A percentile compares a stretch with the other conserved stretches of the same genome.
Evolutionary conservation across 768 basidiomycete species (phyloP).

Genomic region (Roridomyces roridus): DNA sequence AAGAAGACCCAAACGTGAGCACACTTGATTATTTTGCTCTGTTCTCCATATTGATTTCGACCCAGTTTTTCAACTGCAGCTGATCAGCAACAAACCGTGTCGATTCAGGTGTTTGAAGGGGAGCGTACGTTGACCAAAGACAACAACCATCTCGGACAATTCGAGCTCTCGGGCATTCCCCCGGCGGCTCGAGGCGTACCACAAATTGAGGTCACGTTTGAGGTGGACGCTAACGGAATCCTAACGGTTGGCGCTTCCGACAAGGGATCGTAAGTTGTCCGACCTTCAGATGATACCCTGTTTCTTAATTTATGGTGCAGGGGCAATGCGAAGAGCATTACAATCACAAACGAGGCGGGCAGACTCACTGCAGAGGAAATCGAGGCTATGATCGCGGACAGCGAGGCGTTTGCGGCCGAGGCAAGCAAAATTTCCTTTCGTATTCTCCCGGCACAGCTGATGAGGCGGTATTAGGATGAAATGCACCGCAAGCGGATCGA

Average conservation of each 20-base stretch:
- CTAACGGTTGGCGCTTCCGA: constrained; percentile 76
- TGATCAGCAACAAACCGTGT: constrained; percentile 88
- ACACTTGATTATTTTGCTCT: neutral
- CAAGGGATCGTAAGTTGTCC: constrained; percentile 64
- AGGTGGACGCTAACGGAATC: constrained; percentile 87
- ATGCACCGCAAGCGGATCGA: constrained; percentile 65
- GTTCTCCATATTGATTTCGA: neutral
- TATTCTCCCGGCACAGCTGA: constrained; percentile 53
- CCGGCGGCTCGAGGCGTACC: constrained; percentile 90
- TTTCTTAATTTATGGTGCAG: constrained; percentile 11
- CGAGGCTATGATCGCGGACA: constrained; percentile 60
- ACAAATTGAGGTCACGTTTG: constrained; percentile 91
- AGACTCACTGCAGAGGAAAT: constrained; percentile 61
- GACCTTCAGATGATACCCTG: neutral
- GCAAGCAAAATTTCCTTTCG: constrained; percentile 56
- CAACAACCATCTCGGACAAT: constrained; percentile 90
- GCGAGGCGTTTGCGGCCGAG: constrained; percentile 47
- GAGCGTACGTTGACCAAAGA: constrained; percentile 89
- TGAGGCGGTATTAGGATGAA: constrained; percentile 33
- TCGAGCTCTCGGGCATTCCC: constrained; percentile 89
- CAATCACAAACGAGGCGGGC: constrained; percentile 73
- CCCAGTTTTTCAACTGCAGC: constrained; percentile 82
- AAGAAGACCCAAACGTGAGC: constrained; percentile 49
- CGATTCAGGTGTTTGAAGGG: constrained; percentile 91
- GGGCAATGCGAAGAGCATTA: constrained; percentile 82